Evolutionary conservation across 208 protist genomes (phyloP), one percentile per base, ranked within the genome.

Genomic region (Leishmania guyanensis): DNA sequence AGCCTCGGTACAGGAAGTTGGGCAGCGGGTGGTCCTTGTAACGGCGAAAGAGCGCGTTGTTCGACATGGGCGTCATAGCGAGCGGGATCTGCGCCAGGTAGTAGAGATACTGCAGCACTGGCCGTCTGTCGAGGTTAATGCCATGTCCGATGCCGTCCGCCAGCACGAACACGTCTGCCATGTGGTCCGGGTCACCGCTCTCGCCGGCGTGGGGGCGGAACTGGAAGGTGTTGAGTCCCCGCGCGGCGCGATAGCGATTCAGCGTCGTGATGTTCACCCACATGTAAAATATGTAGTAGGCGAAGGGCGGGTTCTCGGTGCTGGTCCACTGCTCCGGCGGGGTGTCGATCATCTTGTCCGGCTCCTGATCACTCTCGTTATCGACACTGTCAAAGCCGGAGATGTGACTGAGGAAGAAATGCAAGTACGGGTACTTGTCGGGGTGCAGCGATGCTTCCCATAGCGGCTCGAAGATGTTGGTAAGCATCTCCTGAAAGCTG

Each of bases 121-220:
- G 97, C 26, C 87, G 87, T 54, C 98, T 89, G 70, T 91, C 84
- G 10, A 99, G 93, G 71, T 97, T 96, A 64, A 99, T 99, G 79
- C 99, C 99, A 89, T 99, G 99, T 58, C 94, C 96, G 78, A 99
- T 98, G 64, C 93, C 92, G 80, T 97, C 90, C 36, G 88, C 92
- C 54, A 90, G 92, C 74, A 83, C 92, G 81, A 88, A 98, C 50
- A 84, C 99, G 80, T 95, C 98, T 84, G 80, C 95, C 91, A 90
- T 97, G 84, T 88, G 91, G 84, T 90, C 98, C 46, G 97, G 91
- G 75, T 98, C 88, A 3, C 94, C 87, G 78, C 95, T 97, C 86
- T 99, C 98, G 53, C 99, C 99, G 20, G 90, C 93, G 89, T 99
- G 99, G 17, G 99, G 99, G 54, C 99, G 95, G 58, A 99, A 98